phyloP scores from a whole-genome alignment of 1,284 basidiomycete species.

The Cutaneotrichosporon mucoides region DNA sequence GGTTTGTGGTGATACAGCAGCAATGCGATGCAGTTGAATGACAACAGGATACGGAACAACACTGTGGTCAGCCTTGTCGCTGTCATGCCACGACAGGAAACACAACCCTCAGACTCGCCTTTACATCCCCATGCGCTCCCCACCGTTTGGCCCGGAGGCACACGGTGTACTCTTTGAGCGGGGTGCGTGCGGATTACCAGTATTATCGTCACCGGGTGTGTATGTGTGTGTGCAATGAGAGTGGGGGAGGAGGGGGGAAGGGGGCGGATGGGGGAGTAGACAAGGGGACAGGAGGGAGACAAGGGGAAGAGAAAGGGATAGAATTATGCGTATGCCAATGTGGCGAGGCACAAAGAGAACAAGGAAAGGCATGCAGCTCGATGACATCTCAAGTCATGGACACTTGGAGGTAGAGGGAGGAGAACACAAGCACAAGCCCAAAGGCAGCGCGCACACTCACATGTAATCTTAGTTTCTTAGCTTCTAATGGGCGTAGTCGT shows the following conservation, averaged over 20 bases:
- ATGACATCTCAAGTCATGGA: too few species aligned
- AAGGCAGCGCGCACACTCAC: too few species aligned
- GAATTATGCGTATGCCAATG: too few species aligned
- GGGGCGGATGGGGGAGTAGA: background rate
- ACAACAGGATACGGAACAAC: background rate
- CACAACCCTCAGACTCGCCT: constrained; percentile 39
- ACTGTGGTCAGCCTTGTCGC: background rate
- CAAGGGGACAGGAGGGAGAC: background rate
- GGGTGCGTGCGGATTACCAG: constrained; percentile 40
- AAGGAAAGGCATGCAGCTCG: too few species aligned
- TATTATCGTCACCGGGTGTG: constrained; percentile 29
- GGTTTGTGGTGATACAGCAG: background rate
- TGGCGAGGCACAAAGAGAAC: too few species aligned
- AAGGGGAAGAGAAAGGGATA: background rate
- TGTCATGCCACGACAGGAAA: background rate
- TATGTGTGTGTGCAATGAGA: background rate
- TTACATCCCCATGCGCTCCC: constrained; percentile 30
- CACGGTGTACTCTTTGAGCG: constrained; percentile 6
- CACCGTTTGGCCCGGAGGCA: background rate
- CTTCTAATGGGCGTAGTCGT: constrained; percentile 37
- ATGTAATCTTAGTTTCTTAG: background rate
- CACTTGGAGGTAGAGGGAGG: too few species aligned
- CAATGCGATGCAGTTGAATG: background rate
- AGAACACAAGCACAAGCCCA: too few species aligned
- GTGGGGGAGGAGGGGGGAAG: background rate